Evolutionary conservation across 1,139 yeast genomes (phyloP).

Genomic region (Kodamaea suecica): DNA sequence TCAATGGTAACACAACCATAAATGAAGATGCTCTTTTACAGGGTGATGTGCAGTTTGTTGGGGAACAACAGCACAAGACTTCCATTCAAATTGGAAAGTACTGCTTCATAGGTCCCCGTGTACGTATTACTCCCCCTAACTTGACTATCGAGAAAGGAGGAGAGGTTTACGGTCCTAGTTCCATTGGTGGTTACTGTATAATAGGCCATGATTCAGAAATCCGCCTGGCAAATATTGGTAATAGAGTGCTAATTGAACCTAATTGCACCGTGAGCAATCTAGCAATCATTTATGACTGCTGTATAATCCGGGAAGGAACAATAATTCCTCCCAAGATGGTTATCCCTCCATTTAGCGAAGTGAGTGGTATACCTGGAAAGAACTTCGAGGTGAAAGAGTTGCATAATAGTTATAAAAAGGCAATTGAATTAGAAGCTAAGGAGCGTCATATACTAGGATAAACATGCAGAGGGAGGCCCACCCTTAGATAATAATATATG

Average conservation of each 20-base stretch:
- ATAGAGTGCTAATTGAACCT: conserved; percentile 51
- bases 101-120: conserved; percentile 34
- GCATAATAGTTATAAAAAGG: conserved; percentile 38
- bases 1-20: conserved; percentile 37
- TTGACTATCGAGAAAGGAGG: not conserved
- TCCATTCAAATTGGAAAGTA: conserved; percentile 53
- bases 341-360: conserved; percentile 60
- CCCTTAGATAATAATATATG: no score
- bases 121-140: conserved; percentile 8
- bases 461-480: no score
- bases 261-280: conserved; percentile 39
- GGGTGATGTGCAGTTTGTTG: conserved; percentile 19
- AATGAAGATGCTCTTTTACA: conserved; percentile 19
- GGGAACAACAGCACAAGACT: conserved; percentile 12
- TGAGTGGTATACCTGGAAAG: conserved; percentile 38
- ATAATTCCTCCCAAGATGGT: conserved; percentile 54
- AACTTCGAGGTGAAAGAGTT: conserved; percentile 31
- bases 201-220: conserved; percentile 45
- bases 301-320: conserved; percentile 47
- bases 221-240: conserved; percentile 53
- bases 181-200: conserved; percentile 58
- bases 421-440: conserved; percentile 43
- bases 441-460: conserved; percentile 26
- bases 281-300: conserved; percentile 62
- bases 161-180: conserved; percentile 25